Evolutionary conservation across 2,329 filamentous ascomycete species (phyloP), one percentile per base, ranked within the genome.

Genomic region (Aaosphaeria arxii): DNA sequence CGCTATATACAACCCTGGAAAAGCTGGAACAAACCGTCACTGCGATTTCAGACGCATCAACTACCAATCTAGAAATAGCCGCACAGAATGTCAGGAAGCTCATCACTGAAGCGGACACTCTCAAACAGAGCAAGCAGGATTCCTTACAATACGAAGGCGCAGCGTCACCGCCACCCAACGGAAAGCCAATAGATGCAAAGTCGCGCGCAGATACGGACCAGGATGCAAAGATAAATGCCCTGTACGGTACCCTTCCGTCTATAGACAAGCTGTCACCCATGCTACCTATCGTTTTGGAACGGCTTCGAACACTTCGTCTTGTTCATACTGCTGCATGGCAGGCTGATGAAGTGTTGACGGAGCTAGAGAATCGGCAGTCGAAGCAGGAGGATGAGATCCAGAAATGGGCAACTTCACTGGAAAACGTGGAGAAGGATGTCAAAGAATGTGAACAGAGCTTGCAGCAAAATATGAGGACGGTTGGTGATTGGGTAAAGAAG

Each of bases 281-380:
- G 13, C 79, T 99, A 4, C 92, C 94, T 1, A 83, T 89, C 5
- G 77, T 97, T 7, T 77, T 99, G 7, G 91, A 96, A 61, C 83
- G 94, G 29, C 75, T 99, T 44, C 82, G 91, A 49, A 95, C 90
- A 6, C 76, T 99, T 47, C 82, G 89, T 49, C 84, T 86, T 11
- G 86, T 97, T 43, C 94, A 99, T 64, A 85, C 89, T 0, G 89
- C 91, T 59, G 94, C 94, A 0, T 91, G 89, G 29, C 83, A 83
- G 31, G 92, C 92, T 1, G 85, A 85, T 50, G 85, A 89, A 59
- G 88, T 86, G 6, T 74, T 99, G 45, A 84, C 87, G 46, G 83
- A 83, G 43, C 77, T 96, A 38, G 91, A 96, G 71, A 82, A 79
- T 63, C 80, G 85, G 54, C 94, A 97, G 71, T 80, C 79, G 1